These are phyloP conservation scores for Corymbia maculata DNA, from an alignment of 345 rosid genomes.

Conservation along the genomic window DNA sequence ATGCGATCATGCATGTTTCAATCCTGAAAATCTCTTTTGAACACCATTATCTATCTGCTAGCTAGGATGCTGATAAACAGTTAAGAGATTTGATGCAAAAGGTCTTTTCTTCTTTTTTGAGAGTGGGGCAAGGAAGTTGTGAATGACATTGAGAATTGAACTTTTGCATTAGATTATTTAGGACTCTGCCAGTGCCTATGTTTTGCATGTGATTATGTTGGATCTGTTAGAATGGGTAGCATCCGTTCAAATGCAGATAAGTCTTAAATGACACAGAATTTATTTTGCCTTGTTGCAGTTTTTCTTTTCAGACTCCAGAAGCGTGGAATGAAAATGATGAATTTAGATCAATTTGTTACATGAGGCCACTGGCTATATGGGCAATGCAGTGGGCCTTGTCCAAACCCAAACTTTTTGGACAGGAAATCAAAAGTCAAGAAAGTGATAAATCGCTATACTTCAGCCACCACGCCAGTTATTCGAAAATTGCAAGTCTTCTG, in stretches of 20 bases:
- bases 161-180: background rate
- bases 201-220: background rate
- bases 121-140: background rate
- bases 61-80: background rate
- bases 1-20: background rate
- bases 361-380: slow-evolving; percentile 95
- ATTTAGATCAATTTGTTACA: slow-evolving; percentile 59
- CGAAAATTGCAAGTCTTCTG: slow-evolving; percentile 59
- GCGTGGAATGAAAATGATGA: slow-evolving; percentile 60
- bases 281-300: slow-evolving; percentile 20
- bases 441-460: slow-evolving; percentile 14
- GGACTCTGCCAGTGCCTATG: background rate
- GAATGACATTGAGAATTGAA: background rate
- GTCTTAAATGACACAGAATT: background rate
- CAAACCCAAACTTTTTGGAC: slow-evolving; percentile 17
- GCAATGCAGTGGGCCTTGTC: slow-evolving; percentile 95
- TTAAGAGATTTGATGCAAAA: background rate
- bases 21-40: background rate
- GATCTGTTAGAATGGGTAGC: background rate
- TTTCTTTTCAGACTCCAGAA: slow-evolving; percentile 90
- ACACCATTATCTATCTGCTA: background rate
- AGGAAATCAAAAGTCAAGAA: slow-evolving; percentile 10
- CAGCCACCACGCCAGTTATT: slow-evolving; percentile 42
- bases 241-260: background rate
- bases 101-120: background rate